phyloP scores from a whole-genome alignment of 495 filamentous ascomycete species.

The Penicillium coffeae region DNA sequence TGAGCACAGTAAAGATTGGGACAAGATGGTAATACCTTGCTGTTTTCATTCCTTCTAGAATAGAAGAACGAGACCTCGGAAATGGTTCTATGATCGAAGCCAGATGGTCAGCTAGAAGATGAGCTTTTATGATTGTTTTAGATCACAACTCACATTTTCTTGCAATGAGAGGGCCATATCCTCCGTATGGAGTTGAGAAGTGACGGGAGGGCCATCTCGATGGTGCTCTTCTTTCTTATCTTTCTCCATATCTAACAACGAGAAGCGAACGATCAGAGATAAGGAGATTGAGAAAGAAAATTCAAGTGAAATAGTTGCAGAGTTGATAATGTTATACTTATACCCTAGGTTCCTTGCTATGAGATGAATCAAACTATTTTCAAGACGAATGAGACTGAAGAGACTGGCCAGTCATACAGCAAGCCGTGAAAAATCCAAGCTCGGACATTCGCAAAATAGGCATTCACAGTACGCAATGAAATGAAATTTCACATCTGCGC shows the following conservation, averaged over 20 bases:
- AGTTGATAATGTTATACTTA: too few species aligned
- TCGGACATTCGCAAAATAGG: too few species aligned
- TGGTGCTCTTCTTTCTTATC: neutral
- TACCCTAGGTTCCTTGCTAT: too few species aligned
- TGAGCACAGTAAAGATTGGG: neutral
- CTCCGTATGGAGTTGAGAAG: neutral
- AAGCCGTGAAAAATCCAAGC: too few species aligned
- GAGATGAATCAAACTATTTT: too few species aligned
- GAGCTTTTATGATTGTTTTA: neutral
- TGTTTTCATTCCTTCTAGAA: neutral
- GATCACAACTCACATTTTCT: neutral
- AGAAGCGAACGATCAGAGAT: neutral
- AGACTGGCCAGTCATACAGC: too few species aligned
- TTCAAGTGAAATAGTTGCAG: neutral
- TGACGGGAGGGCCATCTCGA: neutral
- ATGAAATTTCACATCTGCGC: too few species aligned
- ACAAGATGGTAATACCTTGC: neutral
- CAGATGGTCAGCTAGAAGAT: neutral
- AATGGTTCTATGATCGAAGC: neutral
- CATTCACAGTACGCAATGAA: too few species aligned
- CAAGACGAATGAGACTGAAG: too few species aligned
- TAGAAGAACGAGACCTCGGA: neutral
- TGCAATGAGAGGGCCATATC: neutral
- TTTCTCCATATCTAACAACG: too few species aligned
- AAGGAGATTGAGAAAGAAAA: neutral